phyloP scores from a whole-genome alignment of 2,329 filamentous ascomycete genomes.

The Emergomyces africanus region DNA sequence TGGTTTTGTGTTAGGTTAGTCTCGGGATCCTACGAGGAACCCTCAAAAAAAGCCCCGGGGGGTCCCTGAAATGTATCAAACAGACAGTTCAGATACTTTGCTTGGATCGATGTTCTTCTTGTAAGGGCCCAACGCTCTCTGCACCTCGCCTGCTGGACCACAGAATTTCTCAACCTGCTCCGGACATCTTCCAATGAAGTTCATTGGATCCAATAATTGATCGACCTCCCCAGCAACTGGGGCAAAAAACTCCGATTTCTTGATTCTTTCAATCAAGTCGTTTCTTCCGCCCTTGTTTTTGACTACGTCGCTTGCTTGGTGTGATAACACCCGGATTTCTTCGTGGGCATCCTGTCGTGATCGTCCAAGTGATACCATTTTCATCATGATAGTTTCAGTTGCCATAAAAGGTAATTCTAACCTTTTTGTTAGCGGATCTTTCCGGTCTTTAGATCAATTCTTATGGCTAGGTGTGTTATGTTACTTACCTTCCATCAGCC shows the following conservation, averaged over 20 bases:
- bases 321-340: conserved; percentile 68
- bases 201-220: conserved; percentile 49
- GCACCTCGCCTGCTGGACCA: conserved; percentile 7
- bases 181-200: conserved; percentile 44
- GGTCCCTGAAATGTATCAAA: neutral
- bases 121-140: conserved; percentile 7
- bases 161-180: conserved; percentile 42
- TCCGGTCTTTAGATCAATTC: neutral
- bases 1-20: no score
- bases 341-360: conserved; percentile 77
- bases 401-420: conserved; percentile 76
- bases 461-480: neutral
- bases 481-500: conserved; percentile 41
- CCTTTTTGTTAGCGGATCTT: neutral
- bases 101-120: neutral
- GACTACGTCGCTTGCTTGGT: conserved; percentile 59
- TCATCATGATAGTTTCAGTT: conserved; percentile 51
- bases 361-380: conserved; percentile 54
- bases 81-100: neutral
- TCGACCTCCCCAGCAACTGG: conserved; percentile 58
- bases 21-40: no score
- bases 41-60: no score
- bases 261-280: conserved; percentile 70
- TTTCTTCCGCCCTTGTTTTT: conserved; percentile 64
- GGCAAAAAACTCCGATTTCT: conserved; percentile 58